Conservation (phyloP, 2,329 filamentous ascomycete species). For the Trichophyton mentagrophytes region DNA sequence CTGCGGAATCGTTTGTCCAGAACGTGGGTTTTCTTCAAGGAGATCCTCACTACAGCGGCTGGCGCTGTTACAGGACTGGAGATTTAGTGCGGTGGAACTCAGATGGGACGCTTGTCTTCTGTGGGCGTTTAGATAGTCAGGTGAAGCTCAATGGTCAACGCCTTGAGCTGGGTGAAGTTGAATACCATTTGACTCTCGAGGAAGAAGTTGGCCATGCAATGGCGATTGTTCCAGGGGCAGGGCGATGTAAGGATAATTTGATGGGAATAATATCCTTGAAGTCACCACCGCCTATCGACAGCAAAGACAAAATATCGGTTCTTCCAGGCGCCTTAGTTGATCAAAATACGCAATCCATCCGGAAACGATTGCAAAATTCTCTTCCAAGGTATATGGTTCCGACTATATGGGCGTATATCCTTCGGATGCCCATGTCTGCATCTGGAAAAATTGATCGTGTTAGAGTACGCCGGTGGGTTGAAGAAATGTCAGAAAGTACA, state of each 20-base stretch:
- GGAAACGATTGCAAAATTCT: conserved; percentile 12
- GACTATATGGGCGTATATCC: conserved; percentile 26
- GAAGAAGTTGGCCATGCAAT: conserved; percentile 28
- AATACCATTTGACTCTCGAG: conserved; percentile 18
- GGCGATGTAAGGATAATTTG: conserved; percentile 30
- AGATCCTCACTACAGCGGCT: conserved; percentile 14
- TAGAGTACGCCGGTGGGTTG: conserved; percentile 13
- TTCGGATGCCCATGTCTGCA: conserved; percentile 24
- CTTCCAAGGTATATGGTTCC: conserved; percentile 25
- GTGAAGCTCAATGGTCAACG: conserved; percentile 7
- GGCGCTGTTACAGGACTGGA: conserved; percentile 24
- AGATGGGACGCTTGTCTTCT: conserved; percentile 1
- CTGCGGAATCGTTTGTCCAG: conserved; percentile 16
- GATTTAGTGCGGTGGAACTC: conserved; percentile 21
- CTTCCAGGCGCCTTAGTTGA: neutral
- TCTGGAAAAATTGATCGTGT: conserved; percentile 31
- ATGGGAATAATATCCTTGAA: conserved; percentile 6
- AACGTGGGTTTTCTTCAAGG: conserved; percentile 15
- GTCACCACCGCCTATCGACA: neutral
- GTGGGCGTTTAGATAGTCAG: conserved; percentile 7
- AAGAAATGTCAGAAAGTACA: conserved; percentile 15
- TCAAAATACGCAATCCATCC: neutral
- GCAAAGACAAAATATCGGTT: neutral
- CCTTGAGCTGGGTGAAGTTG: conserved; percentile 9
- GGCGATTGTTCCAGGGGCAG: conserved; percentile 32